Percentiles rank a stretch among this genome's conserved stretches.
Evolutionary conservation across 164 flowering plant genomes (phyloP).

Genomic region (Protea cynaroides): DNA sequence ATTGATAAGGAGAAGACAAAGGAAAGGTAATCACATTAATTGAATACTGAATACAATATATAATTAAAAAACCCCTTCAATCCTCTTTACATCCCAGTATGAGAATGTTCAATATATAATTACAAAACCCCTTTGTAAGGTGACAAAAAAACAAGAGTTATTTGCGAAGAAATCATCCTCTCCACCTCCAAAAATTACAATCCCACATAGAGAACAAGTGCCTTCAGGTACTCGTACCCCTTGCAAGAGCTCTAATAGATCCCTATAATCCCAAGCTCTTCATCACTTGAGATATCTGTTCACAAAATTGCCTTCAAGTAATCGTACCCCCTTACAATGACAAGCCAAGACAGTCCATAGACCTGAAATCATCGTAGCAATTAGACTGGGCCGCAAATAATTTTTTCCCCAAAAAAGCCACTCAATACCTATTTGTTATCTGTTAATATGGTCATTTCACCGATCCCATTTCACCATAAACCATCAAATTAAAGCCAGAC

Average conservation of each 20-base stretch:
- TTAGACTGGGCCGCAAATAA: background rate
- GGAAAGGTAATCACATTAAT: too few relatives aligned
- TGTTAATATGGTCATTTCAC: background rate
- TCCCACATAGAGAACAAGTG: conserved; percentile 49
- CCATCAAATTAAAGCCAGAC: too few relatives aligned
- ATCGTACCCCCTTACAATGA: conserved; percentile 78
- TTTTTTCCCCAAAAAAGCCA: background rate
- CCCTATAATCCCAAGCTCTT: conserved; percentile 82
- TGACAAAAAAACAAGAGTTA: too few relatives aligned
- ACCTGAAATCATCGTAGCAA: conserved; percentile 41
- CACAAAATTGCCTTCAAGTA: background rate
- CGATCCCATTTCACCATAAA: too few relatives aligned
- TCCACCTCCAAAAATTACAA: too few relatives aligned
- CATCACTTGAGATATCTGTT: conserved; percentile 74
- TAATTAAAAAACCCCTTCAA: too few relatives aligned
- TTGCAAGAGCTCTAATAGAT: conserved; percentile 80
- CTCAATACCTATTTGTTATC: background rate
- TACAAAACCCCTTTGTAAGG: too few relatives aligned
- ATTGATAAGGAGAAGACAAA: too few relatives aligned
- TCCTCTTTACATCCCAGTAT: too few relatives aligned
- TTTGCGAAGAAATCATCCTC: too few relatives aligned
- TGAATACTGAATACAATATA: too few relatives aligned
- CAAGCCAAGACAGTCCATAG: conserved; percentile 92
- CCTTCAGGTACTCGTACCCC: conserved; percentile 88
- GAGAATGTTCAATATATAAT: too few relatives aligned